phyloP scores from a whole-genome alignment of 768 basidiomycete genomes.

The Trametes cinnabarina region DNA sequence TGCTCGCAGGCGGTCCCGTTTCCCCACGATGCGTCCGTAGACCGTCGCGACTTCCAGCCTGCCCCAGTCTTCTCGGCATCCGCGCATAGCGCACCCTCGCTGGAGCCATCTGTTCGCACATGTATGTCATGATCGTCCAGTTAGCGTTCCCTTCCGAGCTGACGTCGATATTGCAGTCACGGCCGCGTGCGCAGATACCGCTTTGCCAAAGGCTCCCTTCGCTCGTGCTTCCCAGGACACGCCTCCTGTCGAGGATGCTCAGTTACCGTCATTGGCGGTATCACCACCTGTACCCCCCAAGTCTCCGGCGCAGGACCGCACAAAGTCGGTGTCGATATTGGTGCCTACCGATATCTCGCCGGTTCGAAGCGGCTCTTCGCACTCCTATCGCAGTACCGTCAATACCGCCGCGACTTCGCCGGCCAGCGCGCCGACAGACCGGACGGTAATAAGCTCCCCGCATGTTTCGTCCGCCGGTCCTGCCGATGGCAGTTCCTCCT shows the following conservation, averaged over 20 bases:
- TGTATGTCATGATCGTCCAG: background rate
- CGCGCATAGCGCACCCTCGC: background rate
- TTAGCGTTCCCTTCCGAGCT: background rate
- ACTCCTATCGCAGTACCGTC: constrained; percentile 6
- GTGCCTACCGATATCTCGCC: constrained; percentile 19
- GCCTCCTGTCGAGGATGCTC: background rate
- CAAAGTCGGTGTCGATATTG: constrained; percentile 17
- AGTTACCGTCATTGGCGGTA: background rate
- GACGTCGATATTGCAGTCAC: background rate
- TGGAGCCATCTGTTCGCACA: background rate
- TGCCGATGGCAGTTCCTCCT: constrained; percentile 2
- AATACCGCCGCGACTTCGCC: constrained; percentile 6
- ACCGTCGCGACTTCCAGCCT: background rate
- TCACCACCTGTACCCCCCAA: constrained; percentile 22
- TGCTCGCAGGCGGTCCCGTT: background rate
- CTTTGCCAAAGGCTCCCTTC: background rate
- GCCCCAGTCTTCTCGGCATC: background rate
- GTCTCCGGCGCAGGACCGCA: background rate
- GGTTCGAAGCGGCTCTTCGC: constrained; percentile 1
- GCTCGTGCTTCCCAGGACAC: background rate
- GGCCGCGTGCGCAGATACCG: background rate
- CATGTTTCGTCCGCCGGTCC: background rate
- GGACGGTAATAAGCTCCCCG: constrained; percentile 13
- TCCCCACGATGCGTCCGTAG: background rate
- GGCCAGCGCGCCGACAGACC: constrained; percentile 13